Base-by-base conservation (phyloP, 73 alveolate species). In the Tetrahymena borealis region DNA sequence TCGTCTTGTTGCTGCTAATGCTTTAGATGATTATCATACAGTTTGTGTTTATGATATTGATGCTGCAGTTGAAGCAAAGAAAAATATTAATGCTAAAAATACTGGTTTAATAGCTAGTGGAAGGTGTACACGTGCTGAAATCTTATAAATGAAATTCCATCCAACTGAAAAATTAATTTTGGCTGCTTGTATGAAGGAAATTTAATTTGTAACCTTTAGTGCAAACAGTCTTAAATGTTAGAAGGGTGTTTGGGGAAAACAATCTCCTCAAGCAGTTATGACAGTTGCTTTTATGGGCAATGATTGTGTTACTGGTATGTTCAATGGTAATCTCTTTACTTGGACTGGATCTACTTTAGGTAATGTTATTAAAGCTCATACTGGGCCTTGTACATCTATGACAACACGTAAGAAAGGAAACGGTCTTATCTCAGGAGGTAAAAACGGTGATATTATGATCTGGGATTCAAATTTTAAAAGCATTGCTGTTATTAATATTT, bases 21-120 rank as follows among this genome's bases (percentile, higher is more conserved):
- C 99, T 1, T 95, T 97, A 92, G 99, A 98, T 96, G 99, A 98
- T 91, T 99, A 98, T 90, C 99, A 98, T 92, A 94, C 95, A 78
- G 95, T 98, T 38, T 99, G 99, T 79, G 97, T 98, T n/a, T 98
- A 96, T 94, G 99, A 98, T 43, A 32, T 95, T 94, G 99, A 95
- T 9, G 79, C 90, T 40, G 42, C 94, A 0, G 94, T 96, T 38
- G 91, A 96, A 95, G 95, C 97, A 37, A 96, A 97, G 94, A 94
- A 94, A 90, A 95, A 95, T 90, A 94, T 96, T 91, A 94, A 96
- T 91, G 91, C 96, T 94, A 96, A 95, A 92, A 94, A 94, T 1
- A 95, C 95, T 78, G 96, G 92, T 11, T 39, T 97, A 32, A 43
- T 94, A 20, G 98, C 99, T 7, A 90, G 97, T 78, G 99, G 99